Base-by-base conservation (phyloP, 345 rosid species). In the Gossypium turneri region DNA sequence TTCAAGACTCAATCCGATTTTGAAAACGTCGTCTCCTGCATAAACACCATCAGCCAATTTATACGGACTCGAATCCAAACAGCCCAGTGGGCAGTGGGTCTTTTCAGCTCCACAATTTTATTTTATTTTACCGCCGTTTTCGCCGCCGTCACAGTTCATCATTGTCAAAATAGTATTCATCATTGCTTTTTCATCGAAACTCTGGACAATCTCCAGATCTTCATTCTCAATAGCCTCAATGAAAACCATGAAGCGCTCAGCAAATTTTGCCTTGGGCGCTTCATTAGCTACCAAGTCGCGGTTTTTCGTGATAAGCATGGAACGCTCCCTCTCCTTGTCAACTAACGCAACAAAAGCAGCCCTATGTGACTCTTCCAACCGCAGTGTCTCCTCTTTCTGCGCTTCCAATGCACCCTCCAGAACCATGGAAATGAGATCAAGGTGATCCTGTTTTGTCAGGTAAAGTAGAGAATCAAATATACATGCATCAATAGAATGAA, bases 161-260 rank as follows among this genome's bases (percentile, higher is more conserved):
- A 27, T 17, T 1, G 13, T 4, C 19, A 2, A 19, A 51, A 69
- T 27, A 69, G 44, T 4, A 3, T 50, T 2, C 45, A 25, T 69
- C 73, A 69, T 50, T 0, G 15, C 2, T 50, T 69, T 51, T 2
- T 50, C 59, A 17, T 69, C 73, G 6, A 51, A 69, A 16, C 12
- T 51, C 45, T 9, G 72, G 41, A 9, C 22, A 24, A 2, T 68
- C 44, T 68, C 9, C 0, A 16, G 16, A 16, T 69, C 57, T 5
- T 29, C 55, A 7, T 27, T 69, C 24, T 51, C 73, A 16, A 16
- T 3, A 0, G 73, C 58, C 3, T 0, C 24, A 9, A 69, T 0
- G 44, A 69, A 51, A 27, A 9, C 73, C 59, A 69, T 69, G 59
- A 69, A 69, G 11, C 16, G 25, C 17, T 69, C 73, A 25, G 9